Evolutionary conservation across 176 grass and related monocot genomes (phyloP).

Genomic region (Aegilops umbellulata): DNA sequence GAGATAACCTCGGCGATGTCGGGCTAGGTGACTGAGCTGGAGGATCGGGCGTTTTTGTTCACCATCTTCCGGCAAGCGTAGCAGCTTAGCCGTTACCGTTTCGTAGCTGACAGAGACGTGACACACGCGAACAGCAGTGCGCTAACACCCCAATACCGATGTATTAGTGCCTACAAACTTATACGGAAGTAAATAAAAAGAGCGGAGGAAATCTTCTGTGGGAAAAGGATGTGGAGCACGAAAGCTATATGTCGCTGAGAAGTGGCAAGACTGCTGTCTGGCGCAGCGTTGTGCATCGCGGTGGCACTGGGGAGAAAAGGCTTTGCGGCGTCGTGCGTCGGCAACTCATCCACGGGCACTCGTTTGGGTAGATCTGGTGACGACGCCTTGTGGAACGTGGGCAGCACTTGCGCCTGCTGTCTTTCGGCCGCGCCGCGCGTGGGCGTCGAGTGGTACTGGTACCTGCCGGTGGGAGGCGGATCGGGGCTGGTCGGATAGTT

Average conservation of each 20-base stretch:
- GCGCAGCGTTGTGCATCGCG: not conserved
- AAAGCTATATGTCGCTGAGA: not conserved
- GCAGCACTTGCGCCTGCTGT: too few species aligned
- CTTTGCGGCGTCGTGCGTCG: too few species aligned
- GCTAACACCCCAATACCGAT: not conserved
- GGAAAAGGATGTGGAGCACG: not conserved
- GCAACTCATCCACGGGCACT: too few species aligned
- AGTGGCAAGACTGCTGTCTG: not conserved
- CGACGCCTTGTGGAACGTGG: too few species aligned
- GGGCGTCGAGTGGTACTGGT: too few species aligned
- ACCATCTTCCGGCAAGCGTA: not conserved
- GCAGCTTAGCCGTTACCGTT: not conserved
- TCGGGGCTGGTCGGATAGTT: too few species aligned
- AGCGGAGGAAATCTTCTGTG: not conserved
- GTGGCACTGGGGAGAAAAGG: too few species aligned
- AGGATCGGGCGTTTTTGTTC: slow-evolving; percentile 11
- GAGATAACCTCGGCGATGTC: slow-evolving; percentile 43
- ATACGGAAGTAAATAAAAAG: not conserved
- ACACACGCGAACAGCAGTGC: not conserved
- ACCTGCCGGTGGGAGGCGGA: too few species aligned
- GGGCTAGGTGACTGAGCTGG: not conserved
- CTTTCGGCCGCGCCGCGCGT: too few species aligned
- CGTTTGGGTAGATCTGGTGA: too few species aligned
- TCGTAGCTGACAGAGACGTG: not conserved
- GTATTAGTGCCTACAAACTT: not conserved